A percentile compares a stretch with the other conserved stretches of the same genome.
phyloP scores from a whole-genome alignment of 768 basidiomycete species.

The Glaciozyma antarctica region DNA sequence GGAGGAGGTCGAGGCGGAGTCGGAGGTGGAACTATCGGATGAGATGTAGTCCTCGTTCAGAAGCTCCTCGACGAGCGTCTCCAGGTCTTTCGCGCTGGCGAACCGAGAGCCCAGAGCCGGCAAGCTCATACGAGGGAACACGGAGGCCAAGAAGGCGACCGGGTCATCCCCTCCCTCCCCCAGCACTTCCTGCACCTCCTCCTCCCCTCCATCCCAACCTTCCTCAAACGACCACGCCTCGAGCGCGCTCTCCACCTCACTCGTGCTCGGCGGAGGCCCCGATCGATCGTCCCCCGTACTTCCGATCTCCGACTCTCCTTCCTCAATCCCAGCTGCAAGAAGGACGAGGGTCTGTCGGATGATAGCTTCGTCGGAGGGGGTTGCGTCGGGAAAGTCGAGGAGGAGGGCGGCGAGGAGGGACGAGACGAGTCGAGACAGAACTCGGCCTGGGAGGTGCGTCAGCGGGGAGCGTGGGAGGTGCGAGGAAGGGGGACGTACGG shows the following conservation, averaged over 20 bases:
- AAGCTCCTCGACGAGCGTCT: slow-evolving; percentile 26
- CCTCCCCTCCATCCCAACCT: background rate
- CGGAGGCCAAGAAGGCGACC: slow-evolving; percentile 24
- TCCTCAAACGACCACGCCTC: slow-evolving; percentile 15
- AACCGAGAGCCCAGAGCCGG: slow-evolving; percentile 9
- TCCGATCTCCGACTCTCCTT: background rate
- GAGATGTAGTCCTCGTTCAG: slow-evolving; percentile 22
- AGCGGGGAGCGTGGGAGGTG: no score
- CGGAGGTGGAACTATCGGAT: slow-evolving; percentile 10
- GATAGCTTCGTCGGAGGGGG: slow-evolving; percentile 1
- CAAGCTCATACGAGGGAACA: slow-evolving; percentile 13
- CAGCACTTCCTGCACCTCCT: background rate
- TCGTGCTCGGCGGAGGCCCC: background rate
- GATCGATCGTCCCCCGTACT: background rate
- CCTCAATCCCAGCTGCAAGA: slow-evolving; percentile 17
- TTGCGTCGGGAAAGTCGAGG: slow-evolving; percentile 15
- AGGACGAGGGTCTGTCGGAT: slow-evolving; percentile 6
- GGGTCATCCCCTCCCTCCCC: slow-evolving; percentile 21
- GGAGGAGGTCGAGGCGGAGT: slow-evolving; percentile 1
- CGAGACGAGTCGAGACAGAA: slow-evolving; percentile 18
- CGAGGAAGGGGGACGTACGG: no score
- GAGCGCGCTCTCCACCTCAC: slow-evolving; percentile 18
- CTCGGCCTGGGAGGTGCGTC: slow-evolving; percentile 5
- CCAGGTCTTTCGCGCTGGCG: slow-evolving; percentile 18
- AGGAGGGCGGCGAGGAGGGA: slow-evolving; percentile 27